Percentiles rank a stretch among this genome's conserved stretches.
phyloP scores from a whole-genome alignment of 2,329 filamentous ascomycete species.

The Fusarium mundagurra region DNA sequence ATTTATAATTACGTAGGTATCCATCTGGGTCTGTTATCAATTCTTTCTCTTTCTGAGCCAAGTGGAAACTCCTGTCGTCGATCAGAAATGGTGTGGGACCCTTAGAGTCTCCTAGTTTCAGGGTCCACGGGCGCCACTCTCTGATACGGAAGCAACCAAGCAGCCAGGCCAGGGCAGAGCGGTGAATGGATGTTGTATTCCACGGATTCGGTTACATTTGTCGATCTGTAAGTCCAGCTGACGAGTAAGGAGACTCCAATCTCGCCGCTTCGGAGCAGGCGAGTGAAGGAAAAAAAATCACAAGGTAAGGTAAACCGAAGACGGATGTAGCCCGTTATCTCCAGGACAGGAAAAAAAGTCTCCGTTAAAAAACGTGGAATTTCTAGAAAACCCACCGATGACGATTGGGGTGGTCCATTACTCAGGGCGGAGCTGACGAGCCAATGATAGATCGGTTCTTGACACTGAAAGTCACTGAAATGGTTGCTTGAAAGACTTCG shows the following conservation, averaged over 20 bases:
- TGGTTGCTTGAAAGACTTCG: background rate
- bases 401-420: slow-evolving; percentile 28
- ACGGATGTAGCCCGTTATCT: slow-evolving; percentile 11
- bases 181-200: slow-evolving; percentile 24
- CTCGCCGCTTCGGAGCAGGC: slow-evolving; percentile 5
- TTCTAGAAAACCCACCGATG: slow-evolving; percentile 34
- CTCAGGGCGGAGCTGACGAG: slow-evolving; percentile 7
- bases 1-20: slow-evolving; percentile 31
- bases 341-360: slow-evolving; percentile 1
- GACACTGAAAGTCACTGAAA: background rate
- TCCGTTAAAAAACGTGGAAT: slow-evolving; percentile 1
- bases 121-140: slow-evolving; percentile 35
- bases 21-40: slow-evolving; percentile 5
- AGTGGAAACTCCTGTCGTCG: slow-evolving; percentile 29
- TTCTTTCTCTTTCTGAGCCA: slow-evolving; percentile 14
- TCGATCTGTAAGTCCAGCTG: slow-evolving; percentile 9
- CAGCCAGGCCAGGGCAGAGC: slow-evolving; percentile 29
- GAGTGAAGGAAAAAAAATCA: background rate
- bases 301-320: background rate
- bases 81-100: slow-evolving; percentile 19
- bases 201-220: slow-evolving; percentile 13
- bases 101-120: slow-evolving; percentile 29
- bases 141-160: slow-evolving; percentile 22
- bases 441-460: slow-evolving; percentile 11
- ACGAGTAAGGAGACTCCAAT: background rate